Percentiles rank a stretch among this genome's conserved stretches.
phyloP scores from a whole-genome alignment of 2,329 filamentous ascomycete species.

The Claviceps fusiformis region DNA sequence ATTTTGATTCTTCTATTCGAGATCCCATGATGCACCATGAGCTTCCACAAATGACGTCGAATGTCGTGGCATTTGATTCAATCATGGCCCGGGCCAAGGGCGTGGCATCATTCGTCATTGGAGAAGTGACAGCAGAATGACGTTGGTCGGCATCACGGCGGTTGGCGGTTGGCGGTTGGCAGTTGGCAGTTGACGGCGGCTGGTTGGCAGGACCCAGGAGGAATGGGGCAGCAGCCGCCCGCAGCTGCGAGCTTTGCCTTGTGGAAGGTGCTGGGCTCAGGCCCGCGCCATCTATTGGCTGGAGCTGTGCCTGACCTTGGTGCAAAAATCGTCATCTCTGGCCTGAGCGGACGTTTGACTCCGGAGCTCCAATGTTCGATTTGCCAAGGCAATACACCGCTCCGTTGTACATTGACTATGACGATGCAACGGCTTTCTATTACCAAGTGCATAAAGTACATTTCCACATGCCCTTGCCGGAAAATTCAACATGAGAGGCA shows the following conservation, averaged over 20 bases:
- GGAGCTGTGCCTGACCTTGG: not conserved
- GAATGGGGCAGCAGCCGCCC: not conserved
- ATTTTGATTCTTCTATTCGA: too few species aligned
- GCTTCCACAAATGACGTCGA: not conserved
- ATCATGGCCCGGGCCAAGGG: not conserved
- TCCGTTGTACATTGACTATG: too few species aligned
- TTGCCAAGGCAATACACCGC: too few species aligned
- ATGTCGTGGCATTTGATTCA: not conserved
- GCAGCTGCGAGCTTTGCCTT: not conserved
- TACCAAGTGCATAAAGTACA: too few species aligned
- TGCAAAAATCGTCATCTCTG: not conserved
- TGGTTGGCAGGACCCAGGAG: too few species aligned
- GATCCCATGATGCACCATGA: not conserved
- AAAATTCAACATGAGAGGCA: too few species aligned
- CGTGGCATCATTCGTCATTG: not conserved
- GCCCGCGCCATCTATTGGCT: not conserved
- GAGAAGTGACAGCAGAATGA: not conserved
- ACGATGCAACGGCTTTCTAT: too few species aligned
- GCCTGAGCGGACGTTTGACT: constrained; percentile 1
- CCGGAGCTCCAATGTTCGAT: not conserved
- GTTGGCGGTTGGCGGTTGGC: too few species aligned
- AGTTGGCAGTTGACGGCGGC: not conserved
- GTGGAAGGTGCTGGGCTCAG: too few species aligned
- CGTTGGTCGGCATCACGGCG: not conserved
- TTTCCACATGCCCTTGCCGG: too few species aligned